Percentiles rank a stretch among this genome's conserved stretches.
These are phyloP conservation scores for Dendrobium officinale DNA, from an alignment of 106 monocot genomes.

Conservation along the genomic window DNA sequence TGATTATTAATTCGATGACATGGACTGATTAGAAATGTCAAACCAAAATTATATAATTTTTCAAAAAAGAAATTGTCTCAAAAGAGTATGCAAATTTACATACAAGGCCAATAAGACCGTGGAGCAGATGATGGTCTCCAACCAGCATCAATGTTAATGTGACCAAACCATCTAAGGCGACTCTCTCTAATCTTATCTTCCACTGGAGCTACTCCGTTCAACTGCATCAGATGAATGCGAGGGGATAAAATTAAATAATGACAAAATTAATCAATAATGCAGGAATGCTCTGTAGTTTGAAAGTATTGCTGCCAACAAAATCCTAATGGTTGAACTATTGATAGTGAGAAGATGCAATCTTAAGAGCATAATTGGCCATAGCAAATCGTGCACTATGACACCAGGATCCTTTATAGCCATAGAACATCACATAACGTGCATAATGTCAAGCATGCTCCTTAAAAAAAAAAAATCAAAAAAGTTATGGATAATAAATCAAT, in stretches of 20 bases:
- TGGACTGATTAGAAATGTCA: not conserved
- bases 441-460: too few relatives aligned
- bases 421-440: too few relatives aligned
- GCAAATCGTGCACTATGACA: too few relatives aligned
- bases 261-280: not conserved
- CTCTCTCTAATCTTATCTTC: conserved; percentile 17
- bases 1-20: not conserved
- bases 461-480: not conserved
- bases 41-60: not conserved
- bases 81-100: conserved; percentile 10
- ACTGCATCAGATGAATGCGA: not conserved
- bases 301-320: not conserved
- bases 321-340: not conserved
- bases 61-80: not conserved
- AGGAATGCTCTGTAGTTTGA: not conserved
- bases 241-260: not conserved
- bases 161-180: conserved; percentile 40
- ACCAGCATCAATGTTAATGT: conserved; percentile 38
- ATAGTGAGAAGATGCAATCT: not conserved
- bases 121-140: conserved; percentile 98
- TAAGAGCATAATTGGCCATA: not conserved
- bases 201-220: not conserved
- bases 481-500: not conserved
- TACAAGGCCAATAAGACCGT: conserved; percentile 84
- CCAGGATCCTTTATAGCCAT: too few relatives aligned